phyloP scores from a whole-genome alignment of 441 rosid species.

The Theobroma grandiflorum region DNA sequence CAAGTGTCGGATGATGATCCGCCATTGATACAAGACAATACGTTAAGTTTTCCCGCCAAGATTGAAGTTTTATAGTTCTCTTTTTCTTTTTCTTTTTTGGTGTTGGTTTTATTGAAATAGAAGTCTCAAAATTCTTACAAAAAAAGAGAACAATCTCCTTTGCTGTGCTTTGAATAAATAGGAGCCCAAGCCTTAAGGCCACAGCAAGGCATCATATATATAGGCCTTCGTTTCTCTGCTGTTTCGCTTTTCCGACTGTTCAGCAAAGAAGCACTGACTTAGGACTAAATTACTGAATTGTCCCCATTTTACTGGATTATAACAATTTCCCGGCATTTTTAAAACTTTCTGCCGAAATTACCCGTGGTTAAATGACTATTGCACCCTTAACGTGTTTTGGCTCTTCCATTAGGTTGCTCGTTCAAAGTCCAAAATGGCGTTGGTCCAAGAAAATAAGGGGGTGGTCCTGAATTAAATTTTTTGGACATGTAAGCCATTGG shows the following conservation, averaged over 20 bases:
- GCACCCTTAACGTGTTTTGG: constrained; percentile 30
- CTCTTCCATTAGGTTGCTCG: background rate
- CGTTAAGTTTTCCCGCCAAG: constrained; percentile 27
- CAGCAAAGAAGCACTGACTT: background rate
- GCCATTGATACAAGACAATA: constrained; percentile 51
- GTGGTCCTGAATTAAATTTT: background rate
- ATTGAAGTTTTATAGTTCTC: constrained; percentile 6
- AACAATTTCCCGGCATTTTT: background rate
- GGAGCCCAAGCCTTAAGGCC: background rate
- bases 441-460: background rate
- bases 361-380: constrained; percentile 3
- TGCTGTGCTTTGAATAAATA: background rate
- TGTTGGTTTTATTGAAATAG: background rate
- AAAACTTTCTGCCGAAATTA: constrained; percentile 13
- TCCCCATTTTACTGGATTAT: background rate
- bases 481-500: background rate
- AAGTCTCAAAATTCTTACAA: background rate
- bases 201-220: background rate
- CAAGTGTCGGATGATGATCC: constrained; percentile 41
- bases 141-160: background rate
- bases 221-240: background rate
- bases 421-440: background rate
- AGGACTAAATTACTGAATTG: background rate
- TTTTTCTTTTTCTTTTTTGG: background rate
- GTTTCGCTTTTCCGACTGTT: constrained; percentile 1